Percentiles rank a stretch among this genome's conserved stretches.
phyloP scores from a whole-genome alignment of 257 asterid genomes.

The Solanum chmielewskii region DNA sequence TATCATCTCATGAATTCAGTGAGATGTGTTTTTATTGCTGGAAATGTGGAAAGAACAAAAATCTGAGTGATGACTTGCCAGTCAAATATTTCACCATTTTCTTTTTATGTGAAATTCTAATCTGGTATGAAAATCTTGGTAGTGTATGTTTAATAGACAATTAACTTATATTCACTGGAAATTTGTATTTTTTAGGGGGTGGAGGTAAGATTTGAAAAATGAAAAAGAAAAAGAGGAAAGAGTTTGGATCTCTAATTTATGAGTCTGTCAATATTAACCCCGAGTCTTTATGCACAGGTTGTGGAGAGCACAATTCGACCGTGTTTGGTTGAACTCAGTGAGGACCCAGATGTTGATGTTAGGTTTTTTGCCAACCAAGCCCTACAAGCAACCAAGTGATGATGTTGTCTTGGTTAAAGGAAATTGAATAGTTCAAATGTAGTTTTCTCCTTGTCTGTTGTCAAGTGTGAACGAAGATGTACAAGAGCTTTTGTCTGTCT shows the following conservation, averaged over 20 bases:
- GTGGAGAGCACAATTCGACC: conserved; percentile 75
- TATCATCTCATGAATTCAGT: neutral
- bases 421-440: neutral
- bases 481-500: neutral
- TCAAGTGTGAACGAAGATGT: neutral
- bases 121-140: neutral
- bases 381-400: conserved; percentile 57
- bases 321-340: conserved; percentile 64
- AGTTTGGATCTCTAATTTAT: neutral
- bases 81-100: neutral
- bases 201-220: neutral
- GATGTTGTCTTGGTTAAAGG: conserved; percentile 58
- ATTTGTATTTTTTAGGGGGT: neutral
- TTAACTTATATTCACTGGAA: neutral
- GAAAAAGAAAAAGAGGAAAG: neutral
- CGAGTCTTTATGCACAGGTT: conserved; percentile 31
- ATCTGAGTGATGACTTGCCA: neutral
- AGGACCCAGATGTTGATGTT: conserved; percentile 94
- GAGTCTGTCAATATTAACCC: neutral
- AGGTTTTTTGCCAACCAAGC: conserved; percentile 82
- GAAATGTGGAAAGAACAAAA: neutral
- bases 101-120: neutral
- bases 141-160: neutral
- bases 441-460: neutral
- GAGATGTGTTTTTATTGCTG: neutral